These are phyloP conservation scores for Mycosarcoma maydis DNA, from an alignment of 1,284 basidiomycete species.

Conservation along the genomic window DNA sequence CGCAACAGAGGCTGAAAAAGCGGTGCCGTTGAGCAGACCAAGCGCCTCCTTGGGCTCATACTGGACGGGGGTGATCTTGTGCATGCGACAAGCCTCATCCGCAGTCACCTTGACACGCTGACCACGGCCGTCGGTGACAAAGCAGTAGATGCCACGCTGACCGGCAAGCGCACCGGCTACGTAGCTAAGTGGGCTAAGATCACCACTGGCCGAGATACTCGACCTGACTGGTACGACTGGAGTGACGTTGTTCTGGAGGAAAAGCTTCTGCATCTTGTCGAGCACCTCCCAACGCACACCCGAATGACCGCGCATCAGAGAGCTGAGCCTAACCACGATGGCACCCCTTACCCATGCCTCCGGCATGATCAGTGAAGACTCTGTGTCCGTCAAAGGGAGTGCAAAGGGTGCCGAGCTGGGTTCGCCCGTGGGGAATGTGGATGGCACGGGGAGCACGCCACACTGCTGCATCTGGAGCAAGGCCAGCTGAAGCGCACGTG, in stretches of 20 bases:
- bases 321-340: conserved; percentile 85
- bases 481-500: conserved; percentile 55
- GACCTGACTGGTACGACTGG: conserved; percentile 85
- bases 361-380: conserved; percentile 69
- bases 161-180: conserved; percentile 71
- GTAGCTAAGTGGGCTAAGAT: conserved; percentile 71
- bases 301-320: conserved; percentile 76
- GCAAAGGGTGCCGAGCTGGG: conserved; percentile 47
- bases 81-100: conserved; percentile 65
- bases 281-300: conserved; percentile 83
- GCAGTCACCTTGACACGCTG: conserved; percentile 42
- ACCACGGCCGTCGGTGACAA: conserved; percentile 29
- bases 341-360: conserved; percentile 88
- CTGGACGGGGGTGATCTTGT: conserved; percentile 75
- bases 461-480: conserved; percentile 61
- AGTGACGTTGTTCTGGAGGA: conserved; percentile 78
- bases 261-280: conserved; percentile 76
- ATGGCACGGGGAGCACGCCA: conserved; percentile 56
- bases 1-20: conserved; percentile 74
- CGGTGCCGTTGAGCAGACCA: conserved; percentile 77
- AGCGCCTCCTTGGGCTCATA: conserved; percentile 81
- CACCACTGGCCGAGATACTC: conserved; percentile 81
- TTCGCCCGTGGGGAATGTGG: conserved; percentile 44
- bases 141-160: conserved; percentile 52
- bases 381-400: conserved; percentile 44